These are phyloP conservation scores for Heimioporus sp. DNA, from an alignment of 768 basidiomycete genomes.

Conservation along the genomic window DNA sequence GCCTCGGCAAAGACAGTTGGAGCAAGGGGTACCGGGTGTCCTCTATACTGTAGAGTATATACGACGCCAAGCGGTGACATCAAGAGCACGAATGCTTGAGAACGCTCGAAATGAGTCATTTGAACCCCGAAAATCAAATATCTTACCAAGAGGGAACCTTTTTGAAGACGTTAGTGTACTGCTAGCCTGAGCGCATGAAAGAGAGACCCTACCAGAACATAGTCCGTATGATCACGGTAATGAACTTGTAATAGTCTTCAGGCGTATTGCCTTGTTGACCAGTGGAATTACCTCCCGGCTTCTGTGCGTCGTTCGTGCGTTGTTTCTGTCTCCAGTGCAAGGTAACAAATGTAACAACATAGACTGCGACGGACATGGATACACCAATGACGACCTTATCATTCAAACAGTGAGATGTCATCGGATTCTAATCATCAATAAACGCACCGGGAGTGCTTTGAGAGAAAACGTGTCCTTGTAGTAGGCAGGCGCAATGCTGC, in stretches of 20 bases:
- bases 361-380: constrained; percentile 53
- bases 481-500: constrained; percentile 46
- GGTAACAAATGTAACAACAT: constrained; percentile 59
- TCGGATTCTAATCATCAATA: neutral
- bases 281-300: constrained; percentile 47
- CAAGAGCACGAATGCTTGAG: constrained; percentile 55
- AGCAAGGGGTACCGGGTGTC: constrained; percentile 45
- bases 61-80: constrained; percentile 59
- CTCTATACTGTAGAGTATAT: constrained; percentile 47
- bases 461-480: constrained; percentile 47
- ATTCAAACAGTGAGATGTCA: constrained; percentile 2
- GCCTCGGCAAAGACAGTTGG: constrained; percentile 48
- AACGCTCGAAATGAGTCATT: neutral
- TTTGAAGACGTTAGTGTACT: constrained; percentile 3
- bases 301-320: constrained; percentile 48
- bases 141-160: constrained; percentile 62
- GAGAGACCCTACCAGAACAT: constrained; percentile 62
- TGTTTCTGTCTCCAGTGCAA: constrained; percentile 60
- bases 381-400: constrained; percentile 55
- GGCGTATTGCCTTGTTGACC: constrained; percentile 40
- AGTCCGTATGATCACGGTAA: constrained; percentile 57
- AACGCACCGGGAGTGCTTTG: constrained; percentile 59
- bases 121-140: neutral
- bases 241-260: constrained; percentile 58
- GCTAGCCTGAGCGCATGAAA: neutral